Percentiles rank a stretch among this genome's conserved stretches.
Evolutionary conservation across 106 monocot species (phyloP).

Genomic region (Narthecium ossifragum): DNA sequence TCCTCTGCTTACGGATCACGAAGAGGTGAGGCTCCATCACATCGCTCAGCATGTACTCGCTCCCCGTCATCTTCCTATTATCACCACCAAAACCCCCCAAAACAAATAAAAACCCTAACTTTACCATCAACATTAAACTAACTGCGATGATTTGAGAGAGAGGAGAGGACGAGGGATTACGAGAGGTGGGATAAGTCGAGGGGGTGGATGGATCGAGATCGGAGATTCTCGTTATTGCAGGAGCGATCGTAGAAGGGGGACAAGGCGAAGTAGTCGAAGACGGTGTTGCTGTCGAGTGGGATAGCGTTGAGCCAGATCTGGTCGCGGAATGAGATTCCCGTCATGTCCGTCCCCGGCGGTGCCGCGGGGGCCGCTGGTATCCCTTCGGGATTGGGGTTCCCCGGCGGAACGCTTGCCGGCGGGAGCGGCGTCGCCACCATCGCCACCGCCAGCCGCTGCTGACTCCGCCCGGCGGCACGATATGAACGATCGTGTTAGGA

Average conservation of each 20-base stretch:
- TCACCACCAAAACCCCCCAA: not conserved
- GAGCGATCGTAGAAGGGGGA: constrained; percentile 94
- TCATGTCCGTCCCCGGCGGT: constrained; percentile 98
- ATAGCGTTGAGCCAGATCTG: constrained; percentile 92
- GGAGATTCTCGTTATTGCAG: constrained; percentile 97
- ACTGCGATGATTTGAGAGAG: no score
- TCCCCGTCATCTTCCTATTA: constrained; percentile 93
- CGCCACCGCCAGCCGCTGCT: not conserved
- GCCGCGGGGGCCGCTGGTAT: constrained; percentile 29
- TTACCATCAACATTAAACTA: not conserved
- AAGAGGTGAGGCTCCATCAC: constrained; percentile 98
- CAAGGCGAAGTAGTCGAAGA: constrained; percentile 98
- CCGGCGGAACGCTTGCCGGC: constrained; percentile 18
- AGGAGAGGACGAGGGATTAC: constrained; percentile 21
- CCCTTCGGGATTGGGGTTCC: constrained; percentile 33
- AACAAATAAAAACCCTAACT: constrained; percentile 2
- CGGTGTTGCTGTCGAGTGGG: constrained; percentile 87
- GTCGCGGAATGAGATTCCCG: constrained; percentile 94
- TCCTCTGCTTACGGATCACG: constrained; percentile 92
- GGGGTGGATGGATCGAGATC: constrained; percentile 84
- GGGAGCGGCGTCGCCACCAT: constrained; percentile 69
- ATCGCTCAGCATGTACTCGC: constrained; percentile 86
- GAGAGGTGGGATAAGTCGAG: constrained; percentile 89
- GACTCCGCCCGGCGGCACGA: no score
- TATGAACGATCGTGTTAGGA: no score